Evolutionary conservation across 108 stramenopile species (phyloP).

Genomic region (Skeletonema tropicum): DNA sequence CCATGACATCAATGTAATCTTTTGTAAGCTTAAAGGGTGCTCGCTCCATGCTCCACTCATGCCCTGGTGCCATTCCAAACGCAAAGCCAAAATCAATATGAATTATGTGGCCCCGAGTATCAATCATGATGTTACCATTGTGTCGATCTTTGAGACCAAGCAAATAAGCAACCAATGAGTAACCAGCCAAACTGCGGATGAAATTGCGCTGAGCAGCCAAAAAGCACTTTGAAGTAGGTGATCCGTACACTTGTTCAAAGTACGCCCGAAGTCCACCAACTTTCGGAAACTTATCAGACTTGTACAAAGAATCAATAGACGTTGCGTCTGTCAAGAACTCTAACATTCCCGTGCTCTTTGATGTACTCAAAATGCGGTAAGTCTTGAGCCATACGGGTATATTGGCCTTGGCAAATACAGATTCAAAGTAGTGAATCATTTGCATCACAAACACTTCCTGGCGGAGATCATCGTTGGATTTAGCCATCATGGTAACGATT

Average conservation of each 20-base stretch:
- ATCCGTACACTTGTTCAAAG: constrained; percentile 89
- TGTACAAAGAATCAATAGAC: constrained; percentile 95
- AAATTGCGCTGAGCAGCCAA: constrained; percentile 92
- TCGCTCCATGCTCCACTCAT: constrained; percentile 94
- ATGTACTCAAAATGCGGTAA: constrained; percentile 95
- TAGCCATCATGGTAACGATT: constrained; percentile 86
- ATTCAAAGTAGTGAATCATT: constrained; percentile 97
- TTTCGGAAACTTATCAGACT: constrained; percentile 86
- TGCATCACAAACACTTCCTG: constrained; percentile 98
- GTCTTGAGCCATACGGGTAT: constrained; percentile 94
- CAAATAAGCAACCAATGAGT: constrained; percentile 92
- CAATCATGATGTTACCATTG: constrained; percentile 99
- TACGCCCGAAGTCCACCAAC: constrained; percentile 85
- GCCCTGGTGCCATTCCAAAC: constrained; percentile 96
- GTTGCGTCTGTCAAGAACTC: constrained; percentile 93
- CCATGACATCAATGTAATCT: constrained; percentile 97
- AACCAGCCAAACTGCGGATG: constrained; percentile 86
- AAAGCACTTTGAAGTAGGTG: constrained; percentile 78
- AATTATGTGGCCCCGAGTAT: constrained; percentile 92
- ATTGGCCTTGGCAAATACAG: constrained; percentile 87
- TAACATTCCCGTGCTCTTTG: constrained; percentile 91
- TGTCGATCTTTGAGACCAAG: constrained; percentile 98
- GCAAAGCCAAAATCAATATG: constrained; percentile 99
- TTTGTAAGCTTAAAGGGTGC: constrained; percentile 97
- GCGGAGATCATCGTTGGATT: constrained; percentile 98